Percentiles rank a stretch among this genome's conserved stretches.
Conservation (phyloP, 2,329 filamentous ascomycete species). For the Alternaria viburni region DNA sequence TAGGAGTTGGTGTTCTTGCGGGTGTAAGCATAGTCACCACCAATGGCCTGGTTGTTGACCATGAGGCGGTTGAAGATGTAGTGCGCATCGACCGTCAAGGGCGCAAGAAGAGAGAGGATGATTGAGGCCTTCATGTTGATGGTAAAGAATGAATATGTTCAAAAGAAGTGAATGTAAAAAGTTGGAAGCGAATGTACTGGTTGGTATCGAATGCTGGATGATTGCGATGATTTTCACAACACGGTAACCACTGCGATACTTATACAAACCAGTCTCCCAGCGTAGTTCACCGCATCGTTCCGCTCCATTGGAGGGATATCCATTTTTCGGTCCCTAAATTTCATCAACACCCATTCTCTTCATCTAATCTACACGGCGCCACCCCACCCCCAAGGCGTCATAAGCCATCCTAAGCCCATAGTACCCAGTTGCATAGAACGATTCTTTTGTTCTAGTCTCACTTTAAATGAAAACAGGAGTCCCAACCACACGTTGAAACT, state of each 20-base stretch:
- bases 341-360: constrained; percentile 2
- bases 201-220: constrained; percentile 11
- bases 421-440: not conserved
- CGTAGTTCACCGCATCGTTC: constrained; percentile 2
- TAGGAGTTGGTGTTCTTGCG: constrained; percentile 47
- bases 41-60: constrained; percentile 39
- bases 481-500: constrained; percentile 15
- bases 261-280: not conserved
- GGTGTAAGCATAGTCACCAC: constrained; percentile 44
- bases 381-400: not conserved
- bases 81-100: constrained; percentile 36
- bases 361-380: constrained; percentile 9
- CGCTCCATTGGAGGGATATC: not conserved
- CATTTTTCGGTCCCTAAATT: not conserved
- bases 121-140: constrained; percentile 38
- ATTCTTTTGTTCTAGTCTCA: constrained; percentile 9
- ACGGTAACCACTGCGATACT: not conserved
- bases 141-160: constrained; percentile 11
- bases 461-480: constrained; percentile 11
- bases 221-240: constrained; percentile 5
- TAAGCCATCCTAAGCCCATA: constrained; percentile 1
- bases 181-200: constrained; percentile 6
- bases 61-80: constrained; percentile 49
- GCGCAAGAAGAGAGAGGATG: constrained; percentile 35
- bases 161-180: constrained; percentile 15